Evolutionary conservation across 164 flowering plant species (phyloP).

Genomic region (Buxus sempervirens): DNA sequence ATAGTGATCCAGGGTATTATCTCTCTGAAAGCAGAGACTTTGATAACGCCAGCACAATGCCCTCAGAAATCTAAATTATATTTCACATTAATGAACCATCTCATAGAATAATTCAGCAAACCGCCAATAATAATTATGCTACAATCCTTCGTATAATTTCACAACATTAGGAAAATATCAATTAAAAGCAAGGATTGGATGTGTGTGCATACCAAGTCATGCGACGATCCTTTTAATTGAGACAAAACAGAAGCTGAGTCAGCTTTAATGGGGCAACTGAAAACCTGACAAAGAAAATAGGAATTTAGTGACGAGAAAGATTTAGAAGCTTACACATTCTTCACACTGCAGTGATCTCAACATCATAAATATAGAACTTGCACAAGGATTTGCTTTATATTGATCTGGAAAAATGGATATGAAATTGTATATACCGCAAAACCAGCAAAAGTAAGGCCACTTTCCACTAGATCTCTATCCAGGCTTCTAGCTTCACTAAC

Average conservation of each 20-base stretch:
- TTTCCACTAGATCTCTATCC: slow-evolving; percentile 85
- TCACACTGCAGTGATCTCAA: not conserved
- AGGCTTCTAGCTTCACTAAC: slow-evolving; percentile 92
- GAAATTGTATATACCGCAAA: slow-evolving; percentile 61
- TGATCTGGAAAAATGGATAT: not conserved
- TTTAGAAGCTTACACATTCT: not conserved
- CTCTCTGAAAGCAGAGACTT: not conserved
- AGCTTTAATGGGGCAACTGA: slow-evolving; percentile 84
- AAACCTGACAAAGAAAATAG: slow-evolving; percentile 55
- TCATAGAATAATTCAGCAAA: not conserved
- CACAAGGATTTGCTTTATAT: not conserved
- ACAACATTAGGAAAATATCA: not conserved
- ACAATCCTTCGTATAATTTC: slow-evolving; percentile 1
- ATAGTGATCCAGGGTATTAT: too few relatives aligned
- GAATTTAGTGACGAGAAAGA: slow-evolving; percentile 3
- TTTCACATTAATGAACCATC: too few relatives aligned
- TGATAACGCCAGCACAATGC: not conserved
- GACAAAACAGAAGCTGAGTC: slow-evolving; percentile 81
- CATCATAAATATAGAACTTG: not conserved
- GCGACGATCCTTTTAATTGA: slow-evolving; percentile 81
- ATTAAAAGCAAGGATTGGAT: not conserved
- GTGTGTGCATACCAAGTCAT: slow-evolving; percentile 70
- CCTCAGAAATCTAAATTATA: not conserved
- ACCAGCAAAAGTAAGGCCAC: slow-evolving; percentile 85
- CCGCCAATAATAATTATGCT: not conserved